Evolutionary conservation across 345 rosid species (phyloP), one percentile per base, ranked within the genome.

Genomic region (Eucalyptus melliodora): DNA sequence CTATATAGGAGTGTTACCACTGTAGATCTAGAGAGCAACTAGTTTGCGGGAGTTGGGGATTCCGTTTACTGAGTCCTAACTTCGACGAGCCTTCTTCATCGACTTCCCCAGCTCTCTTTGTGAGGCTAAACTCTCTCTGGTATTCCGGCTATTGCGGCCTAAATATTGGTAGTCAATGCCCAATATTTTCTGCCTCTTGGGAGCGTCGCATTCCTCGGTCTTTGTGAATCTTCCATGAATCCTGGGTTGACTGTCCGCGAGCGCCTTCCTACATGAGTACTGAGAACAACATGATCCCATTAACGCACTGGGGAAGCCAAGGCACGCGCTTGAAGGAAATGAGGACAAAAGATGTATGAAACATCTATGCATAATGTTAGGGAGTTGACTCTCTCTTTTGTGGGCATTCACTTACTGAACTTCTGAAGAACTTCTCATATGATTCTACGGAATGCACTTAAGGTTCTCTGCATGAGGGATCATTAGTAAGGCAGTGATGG

Each of bases 191-290:
- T 87, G 93, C 92, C 91, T 94, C 95, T 87, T 94, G 80, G 90
- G 87, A 88, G 89, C 89, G 7, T 93, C 91, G 16, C 89, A 85
- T 80, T 96, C 98, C 88, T 96, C 98, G 2, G 97, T 95, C 96
- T 94, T 96, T 8, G 99, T 99, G 92, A 98, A 98, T 95, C 99
- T 95, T 93, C 98, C 99, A 24, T 98, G 97, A 89, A 98, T 92
- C 92, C 99, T 94, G 5, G 99, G 99, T 90, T 98, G 99, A 91
- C 95, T 95, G 93, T 98, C 95, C 4, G 99, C 99, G 16, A 98
- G 96, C 81, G 98, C 97, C 94, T 98, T 98, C 97, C 99, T 95
- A 92, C 99, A 98, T 65, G 99, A 98, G 92, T 96, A 97, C 99
- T 97, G 95, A 87, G 89, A 91, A 88, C 21, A 86, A 17, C 12